phyloP scores from a whole-genome alignment of 2,329 filamentous ascomycete species.

The Monosporascus sp. region DNA sequence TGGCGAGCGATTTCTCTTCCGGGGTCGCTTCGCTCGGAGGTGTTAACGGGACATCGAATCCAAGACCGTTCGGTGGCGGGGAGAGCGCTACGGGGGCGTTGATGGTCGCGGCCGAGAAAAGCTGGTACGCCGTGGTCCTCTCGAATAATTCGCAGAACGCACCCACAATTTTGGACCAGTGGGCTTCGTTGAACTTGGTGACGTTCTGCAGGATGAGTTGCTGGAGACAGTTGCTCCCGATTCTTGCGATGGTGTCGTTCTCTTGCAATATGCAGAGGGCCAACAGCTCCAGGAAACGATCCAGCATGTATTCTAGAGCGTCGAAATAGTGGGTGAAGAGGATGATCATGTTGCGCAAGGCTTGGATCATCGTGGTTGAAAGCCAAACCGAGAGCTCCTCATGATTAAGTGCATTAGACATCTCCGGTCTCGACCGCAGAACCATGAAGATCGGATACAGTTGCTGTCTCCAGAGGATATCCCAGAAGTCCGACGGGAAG shows the following conservation, averaged over 20 bases:
- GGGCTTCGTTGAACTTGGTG: constrained; percentile 75
- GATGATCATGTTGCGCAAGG: constrained; percentile 95
- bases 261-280: constrained; percentile 98
- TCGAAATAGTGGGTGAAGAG: constrained; percentile 99
- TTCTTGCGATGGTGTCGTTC: constrained; percentile 95
- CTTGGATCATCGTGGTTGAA: constrained; percentile 98
- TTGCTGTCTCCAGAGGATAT: constrained; percentile 94
- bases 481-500: constrained; percentile 95
- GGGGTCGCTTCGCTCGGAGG: constrained; percentile 30
- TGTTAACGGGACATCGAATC: constrained; percentile 42
- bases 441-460: constrained; percentile 99
- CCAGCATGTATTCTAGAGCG: constrained; percentile 93
- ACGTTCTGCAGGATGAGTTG: constrained; percentile 97
- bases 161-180: constrained; percentile 93
- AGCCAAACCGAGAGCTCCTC: constrained; percentile 98
- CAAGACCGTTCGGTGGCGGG: constrained; percentile 47
- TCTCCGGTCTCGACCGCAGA: constrained; percentile 89
- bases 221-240: constrained; percentile 96
- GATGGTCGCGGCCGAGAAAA: constrained; percentile 77
- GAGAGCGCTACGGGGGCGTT: constrained; percentile 47
- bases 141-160: constrained; percentile 96
- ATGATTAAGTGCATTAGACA: constrained; percentile 90
- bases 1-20: constrained; percentile 55
- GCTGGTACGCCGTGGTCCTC: constrained; percentile 86
- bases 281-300: constrained; percentile 90